phyloP scores from a whole-genome alignment of 2,329 filamentous ascomycete species.

The Aspergillus udagawae region DNA sequence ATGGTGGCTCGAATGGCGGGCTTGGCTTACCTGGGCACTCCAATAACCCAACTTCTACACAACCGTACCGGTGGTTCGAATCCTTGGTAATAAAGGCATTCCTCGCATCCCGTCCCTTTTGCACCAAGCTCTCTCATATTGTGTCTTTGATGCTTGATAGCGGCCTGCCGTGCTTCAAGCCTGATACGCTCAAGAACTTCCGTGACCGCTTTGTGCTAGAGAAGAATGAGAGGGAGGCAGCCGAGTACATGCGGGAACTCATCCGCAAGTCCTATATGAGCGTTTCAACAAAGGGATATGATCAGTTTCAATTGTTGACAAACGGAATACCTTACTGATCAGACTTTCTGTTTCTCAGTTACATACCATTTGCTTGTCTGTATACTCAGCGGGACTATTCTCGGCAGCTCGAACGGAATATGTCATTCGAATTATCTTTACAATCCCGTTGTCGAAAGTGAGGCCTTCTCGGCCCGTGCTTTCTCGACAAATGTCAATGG shows the following conservation, averaged over 20 bases:
- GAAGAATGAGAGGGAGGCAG: conserved; percentile 85
- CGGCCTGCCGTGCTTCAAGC: conserved; percentile 95
- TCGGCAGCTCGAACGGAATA: no score
- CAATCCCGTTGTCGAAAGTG: no score
- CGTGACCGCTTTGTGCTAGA: conserved; percentile 89
- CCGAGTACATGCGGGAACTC: conserved; percentile 86
- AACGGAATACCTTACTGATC: conserved; percentile 90
- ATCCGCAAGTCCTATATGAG: conserved; percentile 87
- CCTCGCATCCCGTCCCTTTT: conserved; percentile 79
- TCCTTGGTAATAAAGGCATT: conserved; percentile 95
- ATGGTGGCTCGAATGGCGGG: conserved; percentile 19
- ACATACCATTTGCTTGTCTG: background rate
- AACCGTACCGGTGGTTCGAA: conserved; percentile 93
- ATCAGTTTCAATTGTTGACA: conserved; percentile 95
- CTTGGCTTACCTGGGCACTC: conserved; percentile 29
- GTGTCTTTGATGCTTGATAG: conserved; percentile 94
- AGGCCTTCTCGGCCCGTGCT: no score
- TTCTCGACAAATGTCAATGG: no score
- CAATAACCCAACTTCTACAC: conserved; percentile 60
- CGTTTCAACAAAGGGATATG: conserved; percentile 90
- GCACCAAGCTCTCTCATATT: conserved; percentile 83
- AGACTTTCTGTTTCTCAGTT: background rate
- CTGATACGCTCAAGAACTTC: conserved; percentile 90
- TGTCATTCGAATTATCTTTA: no score
- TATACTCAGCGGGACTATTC: background rate